Evolutionary conservation across 2,329 filamentous ascomycete species (phyloP).

Genomic region (Penicillium sp.): DNA sequence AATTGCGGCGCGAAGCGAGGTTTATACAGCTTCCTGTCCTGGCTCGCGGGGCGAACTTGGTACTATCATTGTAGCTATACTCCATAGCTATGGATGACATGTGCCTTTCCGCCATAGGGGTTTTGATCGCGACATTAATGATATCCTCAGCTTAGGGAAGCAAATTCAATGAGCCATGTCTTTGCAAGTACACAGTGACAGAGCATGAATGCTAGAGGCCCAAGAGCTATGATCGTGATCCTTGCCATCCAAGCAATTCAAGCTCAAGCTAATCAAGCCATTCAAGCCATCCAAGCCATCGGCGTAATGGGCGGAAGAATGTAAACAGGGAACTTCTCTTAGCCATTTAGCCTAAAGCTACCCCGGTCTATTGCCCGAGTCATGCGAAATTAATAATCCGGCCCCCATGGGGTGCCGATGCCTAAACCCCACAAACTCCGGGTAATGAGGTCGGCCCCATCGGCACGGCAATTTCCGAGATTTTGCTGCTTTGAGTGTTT

Average conservation of each 20-base stretch:
- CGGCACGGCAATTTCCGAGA: too few species aligned
- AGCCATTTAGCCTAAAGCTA: conserved; percentile 10
- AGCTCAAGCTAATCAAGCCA: conserved; percentile 1
- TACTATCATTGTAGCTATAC: too few species aligned
- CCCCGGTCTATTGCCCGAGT: too few species aligned
- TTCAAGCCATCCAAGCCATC: conserved; percentile 5
- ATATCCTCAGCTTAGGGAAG: too few species aligned
- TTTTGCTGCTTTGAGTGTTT: not conserved
- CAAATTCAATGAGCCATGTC: too few species aligned
- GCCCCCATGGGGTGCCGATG: not conserved
- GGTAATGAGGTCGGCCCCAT: too few species aligned
- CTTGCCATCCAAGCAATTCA: conserved; percentile 2
- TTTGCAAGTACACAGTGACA: not conserved
- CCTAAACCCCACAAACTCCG: not conserved
- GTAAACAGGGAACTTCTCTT: not conserved
- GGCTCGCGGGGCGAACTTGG: not conserved
- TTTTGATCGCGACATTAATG: too few species aligned
- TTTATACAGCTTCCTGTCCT: not conserved
- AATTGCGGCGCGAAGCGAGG: too few species aligned
- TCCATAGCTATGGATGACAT: too few species aligned
- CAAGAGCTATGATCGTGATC: not conserved
- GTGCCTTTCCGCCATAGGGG: too few species aligned
- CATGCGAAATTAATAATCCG: too few species aligned
- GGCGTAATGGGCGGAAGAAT: not conserved
- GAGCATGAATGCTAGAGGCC: not conserved